phyloP scores from a whole-genome alignment of 2,329 filamentous ascomycete species.

The Fusarium pseudonygamai region DNA sequence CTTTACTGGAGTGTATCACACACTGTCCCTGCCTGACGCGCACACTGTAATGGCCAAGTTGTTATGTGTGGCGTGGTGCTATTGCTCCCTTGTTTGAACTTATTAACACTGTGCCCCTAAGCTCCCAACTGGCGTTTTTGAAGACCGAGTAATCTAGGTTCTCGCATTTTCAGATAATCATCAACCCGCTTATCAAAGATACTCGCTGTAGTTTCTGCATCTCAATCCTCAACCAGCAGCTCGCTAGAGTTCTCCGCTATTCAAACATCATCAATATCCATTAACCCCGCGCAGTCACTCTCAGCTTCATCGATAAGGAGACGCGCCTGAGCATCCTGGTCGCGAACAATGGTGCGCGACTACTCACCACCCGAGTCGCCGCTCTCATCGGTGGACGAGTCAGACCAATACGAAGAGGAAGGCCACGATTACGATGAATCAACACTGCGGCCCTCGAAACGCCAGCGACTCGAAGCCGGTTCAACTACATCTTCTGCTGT shows the following conservation, averaged over 20 bases:
- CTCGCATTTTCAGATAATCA: slow-evolving; percentile 23
- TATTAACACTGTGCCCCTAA: slow-evolving; percentile 37
- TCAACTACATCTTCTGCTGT: slow-evolving; percentile 58
- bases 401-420: slow-evolving; percentile 59
- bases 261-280: neutral
- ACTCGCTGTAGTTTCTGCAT: neutral
- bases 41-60: slow-evolving; percentile 29
- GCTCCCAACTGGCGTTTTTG: slow-evolving; percentile 42
- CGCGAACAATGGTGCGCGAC: slow-evolving; percentile 50
- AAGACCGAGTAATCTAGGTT: slow-evolving; percentile 15
- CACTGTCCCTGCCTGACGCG: slow-evolving; percentile 12
- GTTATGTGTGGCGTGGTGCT: neutral
- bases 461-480: slow-evolving; percentile 56
- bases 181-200: slow-evolving; percentile 6
- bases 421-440: slow-evolving; percentile 54
- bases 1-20: slow-evolving; percentile 26
- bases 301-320: slow-evolving; percentile 18
- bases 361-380: slow-evolving; percentile 57
- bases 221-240: neutral
- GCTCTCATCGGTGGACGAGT: slow-evolving; percentile 58
- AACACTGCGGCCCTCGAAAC: slow-evolving; percentile 57
- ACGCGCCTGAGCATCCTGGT: slow-evolving; percentile 35
- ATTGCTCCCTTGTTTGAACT: neutral
- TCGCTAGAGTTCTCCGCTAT: neutral
- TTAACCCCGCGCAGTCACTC: slow-evolving; percentile 3